Evolutionary conservation across 768 basidiomycete genomes (phyloP), one percentile per base, ranked within the genome.

Genomic region (Mycena capillaripes): DNA sequence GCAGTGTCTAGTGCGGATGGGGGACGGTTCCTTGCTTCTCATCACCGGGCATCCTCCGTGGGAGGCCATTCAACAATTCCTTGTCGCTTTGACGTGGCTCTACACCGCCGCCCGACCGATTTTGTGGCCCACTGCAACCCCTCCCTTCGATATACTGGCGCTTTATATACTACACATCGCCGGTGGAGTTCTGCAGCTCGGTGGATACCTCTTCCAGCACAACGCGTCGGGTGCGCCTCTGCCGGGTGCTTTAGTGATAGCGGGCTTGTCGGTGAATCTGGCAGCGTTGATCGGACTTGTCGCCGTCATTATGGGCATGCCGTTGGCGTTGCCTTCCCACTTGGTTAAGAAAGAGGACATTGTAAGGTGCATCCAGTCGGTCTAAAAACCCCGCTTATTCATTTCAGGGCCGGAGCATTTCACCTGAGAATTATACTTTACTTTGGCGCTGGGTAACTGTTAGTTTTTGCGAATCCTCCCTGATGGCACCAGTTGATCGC

Each of bases 361-460:
- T 75, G 91, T 38, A 16, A 10, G 38, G 10, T 16, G 4, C 9
- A 38, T 38, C 16, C 4, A 38, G 16, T 4, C 36, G 10, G 10
- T 38, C 11, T 10, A 38, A 16, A 38, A 11, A 11, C 4, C 38
- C 7, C 9, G 2, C 38, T 38, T 16, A 38, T 38, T 10, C 7
- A 38, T 59, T 27, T 30, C 38, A 66, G 65, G 65, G 65, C 3
- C 16, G 3, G 16, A 58, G n/a, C 11, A 80, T 91, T 25, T 88
- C 89, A 7, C 92, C 90, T 0, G 94, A 95, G 78, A 94, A 95
- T 75, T 95, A 94, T 76, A 90, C 91, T 0, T 19, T 40, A 1
- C 55, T 66, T 17, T 66, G 55, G 55, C 42, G 55, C 10, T 68
- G 66, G 55, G 44, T 67, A 10, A 48, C 57, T 19, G 38, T 38